Conservation (phyloP, 768 basidiomycete genomes). For the Pleurotus giganteus region DNA sequence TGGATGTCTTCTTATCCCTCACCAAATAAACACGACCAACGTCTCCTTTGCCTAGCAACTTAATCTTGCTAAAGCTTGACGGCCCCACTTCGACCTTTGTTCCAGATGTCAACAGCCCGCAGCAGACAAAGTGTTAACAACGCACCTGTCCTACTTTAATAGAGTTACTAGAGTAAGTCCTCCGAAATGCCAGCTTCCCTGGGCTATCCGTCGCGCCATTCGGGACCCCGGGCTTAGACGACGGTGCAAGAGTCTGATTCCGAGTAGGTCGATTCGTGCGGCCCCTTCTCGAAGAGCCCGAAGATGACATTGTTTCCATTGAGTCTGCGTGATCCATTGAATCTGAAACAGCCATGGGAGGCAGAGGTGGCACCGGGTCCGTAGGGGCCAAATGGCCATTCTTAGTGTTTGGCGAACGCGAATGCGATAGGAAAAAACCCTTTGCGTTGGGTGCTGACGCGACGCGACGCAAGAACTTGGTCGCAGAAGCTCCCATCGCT, state of each 20-base stretch:
- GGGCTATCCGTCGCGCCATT: conserved; percentile 48
- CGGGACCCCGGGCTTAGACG: conserved; percentile 42
- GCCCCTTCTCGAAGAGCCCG: conserved; percentile 67
- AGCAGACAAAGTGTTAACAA: conserved; percentile 15
- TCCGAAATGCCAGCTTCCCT: conserved; percentile 72
- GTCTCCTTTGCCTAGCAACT: conserved; percentile 98
- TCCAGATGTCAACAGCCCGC: conserved; percentile 11
- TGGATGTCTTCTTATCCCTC: conserved; percentile 94
- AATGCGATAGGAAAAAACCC: conserved; percentile 69
- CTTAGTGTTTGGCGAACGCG: conserved; percentile 66
- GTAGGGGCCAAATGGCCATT: conserved; percentile 79
- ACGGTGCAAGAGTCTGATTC: conserved; percentile 33
- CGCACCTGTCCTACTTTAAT: conserved; percentile 90
- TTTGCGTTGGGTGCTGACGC: conserved; percentile 97
- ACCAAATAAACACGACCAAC: conserved; percentile 99
- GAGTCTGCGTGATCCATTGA: conserved; percentile 67
- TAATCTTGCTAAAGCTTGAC: conserved; percentile 93
- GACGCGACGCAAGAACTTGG: conserved; percentile 91
- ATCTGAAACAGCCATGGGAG: conserved; percentile 43
- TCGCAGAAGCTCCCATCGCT: conserved; percentile 69
- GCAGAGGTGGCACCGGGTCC: conserved; percentile 55
- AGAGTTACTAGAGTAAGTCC: conserved; percentile 97
- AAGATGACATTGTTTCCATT: conserved; percentile 69
- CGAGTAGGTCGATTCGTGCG: conserved; percentile 43
- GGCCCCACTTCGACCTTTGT: conserved; percentile 89